These are phyloP conservation scores for Geranium incanum DNA, from an alignment of 441 rosid genomes.

Conservation along the genomic window DNA sequence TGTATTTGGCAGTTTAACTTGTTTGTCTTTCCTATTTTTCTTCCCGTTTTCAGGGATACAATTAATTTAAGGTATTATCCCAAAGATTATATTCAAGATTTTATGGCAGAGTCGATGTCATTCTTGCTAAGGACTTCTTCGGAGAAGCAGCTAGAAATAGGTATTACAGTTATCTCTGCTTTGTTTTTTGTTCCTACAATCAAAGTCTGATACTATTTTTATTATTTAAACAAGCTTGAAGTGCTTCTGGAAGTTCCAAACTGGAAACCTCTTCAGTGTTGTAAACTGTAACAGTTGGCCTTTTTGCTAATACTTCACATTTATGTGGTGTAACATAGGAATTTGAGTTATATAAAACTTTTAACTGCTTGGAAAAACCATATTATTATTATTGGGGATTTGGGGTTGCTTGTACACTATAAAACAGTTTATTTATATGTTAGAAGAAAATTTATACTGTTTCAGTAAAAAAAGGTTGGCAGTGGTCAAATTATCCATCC, in stretches of 20 bases:
- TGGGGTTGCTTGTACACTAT: not conserved
- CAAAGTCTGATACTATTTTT: not conserved
- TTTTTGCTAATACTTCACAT: not conserved
- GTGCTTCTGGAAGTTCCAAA: not conserved
- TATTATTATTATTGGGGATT: not conserved
- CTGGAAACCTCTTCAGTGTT: not conserved
- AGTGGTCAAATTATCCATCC: not conserved
- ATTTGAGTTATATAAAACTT: not conserved
- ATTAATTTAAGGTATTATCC: constrained; percentile 59
- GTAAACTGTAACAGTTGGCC: not conserved
- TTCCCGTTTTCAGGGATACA: constrained; percentile 48
- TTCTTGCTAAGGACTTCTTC: constrained; percentile 82
- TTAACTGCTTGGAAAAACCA: not conserved
- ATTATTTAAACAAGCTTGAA: not conserved
- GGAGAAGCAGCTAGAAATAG: constrained; percentile 48
- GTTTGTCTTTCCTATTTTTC: constrained; percentile 10
- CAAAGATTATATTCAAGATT: constrained; percentile 54
- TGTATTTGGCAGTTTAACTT: constrained; percentile 1
- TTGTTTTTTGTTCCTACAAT: not conserved
- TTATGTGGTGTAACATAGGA: not conserved
- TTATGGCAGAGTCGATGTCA: constrained; percentile 74
- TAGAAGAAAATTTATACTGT: not conserved
- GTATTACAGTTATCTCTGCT: constrained; percentile 27
- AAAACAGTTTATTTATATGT: not conserved
- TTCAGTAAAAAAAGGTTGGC: not conserved